A percentile compares a stretch with the other conserved stretches of the same genome.
phyloP scores from a whole-genome alignment of 495 filamentous ascomycete genomes.

The Aspergillus cavernicola region DNA sequence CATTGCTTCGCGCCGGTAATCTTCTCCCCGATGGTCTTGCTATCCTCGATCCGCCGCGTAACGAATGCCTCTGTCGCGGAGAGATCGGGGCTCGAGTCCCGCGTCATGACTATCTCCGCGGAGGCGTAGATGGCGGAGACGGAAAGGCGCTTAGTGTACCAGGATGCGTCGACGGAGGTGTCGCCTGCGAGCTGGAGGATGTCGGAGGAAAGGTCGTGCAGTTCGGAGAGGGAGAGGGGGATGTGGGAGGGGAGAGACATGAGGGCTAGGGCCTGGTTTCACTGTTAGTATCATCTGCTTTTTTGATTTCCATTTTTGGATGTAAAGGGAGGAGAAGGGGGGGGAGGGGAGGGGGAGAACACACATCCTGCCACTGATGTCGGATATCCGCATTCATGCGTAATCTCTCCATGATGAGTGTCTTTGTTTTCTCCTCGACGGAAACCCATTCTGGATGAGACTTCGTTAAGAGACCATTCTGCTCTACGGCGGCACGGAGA shows the following conservation, averaged over 20 bases:
- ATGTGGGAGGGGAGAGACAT: conserved; percentile 79
- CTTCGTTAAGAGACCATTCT: conserved; percentile 27
- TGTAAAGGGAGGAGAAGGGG: conserved; percentile 4
- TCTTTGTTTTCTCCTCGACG: conserved; percentile 56
- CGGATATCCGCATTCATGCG: conserved; percentile 67
- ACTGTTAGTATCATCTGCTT: not conserved
- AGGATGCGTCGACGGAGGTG: conserved; percentile 70
- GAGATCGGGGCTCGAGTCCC: conserved; percentile 64
- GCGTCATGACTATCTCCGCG: conserved; percentile 90
- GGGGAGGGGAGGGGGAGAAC: conserved; percentile 20
- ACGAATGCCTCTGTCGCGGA: conserved; percentile 76
- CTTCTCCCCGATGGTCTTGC: conserved; percentile 51
- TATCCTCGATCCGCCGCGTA: conserved; percentile 69
- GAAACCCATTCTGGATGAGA: conserved; percentile 23
- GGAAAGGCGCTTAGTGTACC: conserved; percentile 86
- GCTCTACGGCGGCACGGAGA: conserved; percentile 47
- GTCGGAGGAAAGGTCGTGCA: conserved; percentile 79
- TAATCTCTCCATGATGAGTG: conserved; percentile 67
- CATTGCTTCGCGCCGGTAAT: conserved; percentile 64
- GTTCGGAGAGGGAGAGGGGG: conserved; percentile 71
- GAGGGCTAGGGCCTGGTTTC: conserved; percentile 77
- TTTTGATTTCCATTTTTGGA: not conserved
- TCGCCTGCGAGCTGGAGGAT: conserved; percentile 85
- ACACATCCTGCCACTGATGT: conserved; percentile 78
- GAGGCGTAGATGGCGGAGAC: conserved; percentile 79